Base-by-base conservation (phyloP, 106 monocot species). In the Ottelia alismoides region DNA sequence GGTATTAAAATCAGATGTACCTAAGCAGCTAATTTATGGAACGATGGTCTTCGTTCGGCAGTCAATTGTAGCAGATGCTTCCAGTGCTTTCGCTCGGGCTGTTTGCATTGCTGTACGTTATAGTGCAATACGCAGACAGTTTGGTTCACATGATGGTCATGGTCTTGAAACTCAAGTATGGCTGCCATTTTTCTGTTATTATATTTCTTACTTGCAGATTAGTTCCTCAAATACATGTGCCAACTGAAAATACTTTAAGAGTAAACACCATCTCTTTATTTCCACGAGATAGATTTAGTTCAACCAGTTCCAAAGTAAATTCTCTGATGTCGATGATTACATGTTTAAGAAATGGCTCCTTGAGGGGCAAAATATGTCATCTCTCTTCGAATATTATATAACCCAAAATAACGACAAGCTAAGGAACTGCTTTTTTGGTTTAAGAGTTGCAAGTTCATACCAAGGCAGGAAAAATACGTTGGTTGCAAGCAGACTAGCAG, bases 41-140 rank as follows among this genome's bases (percentile, higher is more conserved):
- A 96, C 88, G 49, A 96, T 96, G 94, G 94, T 96, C 47, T 96
- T 47, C 70, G 94, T 96, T 23, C 84, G 94, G 23, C 88, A 96
- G 68, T 25, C 84, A 23, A 96, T 96, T 72, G 88, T 96, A 1
- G 43, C 73, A 27, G 88, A 89, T 70, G 88, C 94, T 28, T 96
- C 94, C 28, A 74, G 57, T 62, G 81, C 88, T 69, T 67, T 96
- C 25, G 88, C 94, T 52, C 75, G 78, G n/a, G 94, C 88, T 47
- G 73, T 72, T 78, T 88, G 88, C 62, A 88, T 96, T 78, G 94
- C 94, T 47, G 76, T 69, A 12, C 73, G 94, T 49, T 96, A 96
- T 50, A 88, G 94, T 72, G 78, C 88, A 58, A 67, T 96, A 50
- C 70, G 88, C 52, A 84, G 78, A 47, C 94, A 96, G 69, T 96